Base-by-base conservation (phyloP, 75 land plant species). In the Selaginella moellendorffii region DNA sequence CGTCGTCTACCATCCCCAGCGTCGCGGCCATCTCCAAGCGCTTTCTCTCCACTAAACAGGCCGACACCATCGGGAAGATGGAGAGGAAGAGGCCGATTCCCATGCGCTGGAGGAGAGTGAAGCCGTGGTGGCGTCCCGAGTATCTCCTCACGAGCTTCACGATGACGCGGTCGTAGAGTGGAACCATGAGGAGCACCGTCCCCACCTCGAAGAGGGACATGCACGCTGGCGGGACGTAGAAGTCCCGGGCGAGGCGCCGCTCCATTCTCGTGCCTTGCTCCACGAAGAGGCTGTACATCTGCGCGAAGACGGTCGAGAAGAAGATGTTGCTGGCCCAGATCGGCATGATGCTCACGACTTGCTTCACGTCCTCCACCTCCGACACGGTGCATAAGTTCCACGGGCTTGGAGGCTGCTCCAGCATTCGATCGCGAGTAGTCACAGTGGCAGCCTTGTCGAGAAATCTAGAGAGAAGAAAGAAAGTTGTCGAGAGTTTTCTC, bases 181-280 rank as follows among this genome's bases (percentile, higher is more conserved):
- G 59, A 56, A 19, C 21, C n/a, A 56, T 8, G 21, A 56, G 5
- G 2, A 56, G 5, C 2, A 56, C 59, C 5, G 59, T 56, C n/a
- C 5, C 2, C 8, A 56, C 25, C 24, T 56, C 59, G n/a, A 56
- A 56, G 5, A 56, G 19, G 9, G 59, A 56, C 24, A 56, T 19
- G n/a, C 17, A 56, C n/a, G 59, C 59, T 8, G 59, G 59, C 21
- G 59, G 59, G 5, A 56, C 24, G 21, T 56, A 21, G 2, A 56
- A 8, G 21, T 25, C 8, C 5, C 5, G n/a, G 8, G 5, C 21
- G 24, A 56, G 23, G 5, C 21, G 23, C 10, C 14, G 10, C 10
- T 56, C 59, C 59, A 56, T 56, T 5, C n/a, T 19, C n/a, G 59
- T 56, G 59, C 59, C 59, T 56, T 56, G 59, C n/a, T 9, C 59